Base-by-base conservation (phyloP, 805 yeast species). In the Hanseniaspora pseudoguilliermondii region DNA sequence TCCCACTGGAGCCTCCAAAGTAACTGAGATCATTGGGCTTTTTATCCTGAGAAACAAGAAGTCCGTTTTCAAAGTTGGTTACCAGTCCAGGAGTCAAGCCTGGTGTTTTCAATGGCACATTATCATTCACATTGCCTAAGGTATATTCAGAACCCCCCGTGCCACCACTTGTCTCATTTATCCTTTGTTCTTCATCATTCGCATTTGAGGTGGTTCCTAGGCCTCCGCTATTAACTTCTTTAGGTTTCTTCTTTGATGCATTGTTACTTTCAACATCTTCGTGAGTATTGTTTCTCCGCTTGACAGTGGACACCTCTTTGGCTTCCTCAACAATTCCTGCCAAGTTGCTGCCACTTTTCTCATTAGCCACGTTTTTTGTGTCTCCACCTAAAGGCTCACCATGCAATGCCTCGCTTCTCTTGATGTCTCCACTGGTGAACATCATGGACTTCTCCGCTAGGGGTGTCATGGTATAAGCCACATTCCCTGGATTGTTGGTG, bases 391-490 rank as follows among this genome's bases (percentile, higher is more conserved):
- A 18, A 15, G 5, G 20, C 6, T 46, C 49, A 32, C 35, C 27
- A 11, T 15, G 23, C 5, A 8, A 8, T 2, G 29, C 50, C 10
- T 49, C 49, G 38, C 43, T 34, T 32, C 44, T 53, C 20, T 39
- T 46, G 6, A 46, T 46, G 23, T 44, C 53, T 15, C 20, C 6
- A 11, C 39, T 25, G 4, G 27, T 13, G 34, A 50, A 47, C n/a
- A 51, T 20, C 53, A 56, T 47, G 5, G 44, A 70, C 55, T 73
- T 81, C 61, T 86, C 95, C 2, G 86, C 76, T 5, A 85, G 80
- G 1, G 93, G 95, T 0, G 95, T 86, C 93, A 86, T 85, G 0
- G 86, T 79, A 61, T 81, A 71, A 1, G 86, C 81, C 3, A 77
- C 65, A 55, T 70, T 68, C 8, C 75, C 71, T 3, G 77, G 73